A percentile compares a stretch with the other conserved stretches of the same genome.
phyloP scores from a whole-genome alignment of 306 rosid genomes.

The Begonia loranthoides region DNA sequence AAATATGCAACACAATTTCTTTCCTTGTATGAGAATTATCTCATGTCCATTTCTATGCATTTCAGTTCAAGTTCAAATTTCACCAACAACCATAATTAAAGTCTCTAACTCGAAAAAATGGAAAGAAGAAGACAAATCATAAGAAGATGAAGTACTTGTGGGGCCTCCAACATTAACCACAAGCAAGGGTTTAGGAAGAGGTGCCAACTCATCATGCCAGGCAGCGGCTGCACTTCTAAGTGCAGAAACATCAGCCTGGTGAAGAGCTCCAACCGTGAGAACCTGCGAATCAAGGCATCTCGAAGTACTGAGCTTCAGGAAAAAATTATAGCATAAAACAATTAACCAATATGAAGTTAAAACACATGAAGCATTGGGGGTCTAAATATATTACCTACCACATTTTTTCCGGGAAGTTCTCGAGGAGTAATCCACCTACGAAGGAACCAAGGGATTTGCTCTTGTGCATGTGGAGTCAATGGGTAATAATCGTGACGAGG shows the following conservation, averaged over 20 bases:
- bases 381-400: conserved; percentile 34
- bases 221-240: conserved; percentile 61
- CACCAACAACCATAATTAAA: too few relatives aligned
- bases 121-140: conserved; percentile 5
- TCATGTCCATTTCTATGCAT: background rate
- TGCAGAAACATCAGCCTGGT: conserved; percentile 65
- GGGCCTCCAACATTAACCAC: conserved; percentile 88
- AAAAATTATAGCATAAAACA: background rate
- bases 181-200: conserved; percentile 73
- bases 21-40: background rate
- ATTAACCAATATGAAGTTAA: background rate
- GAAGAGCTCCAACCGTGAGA: conserved; percentile 93
- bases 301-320: conserved; percentile 9
- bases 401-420: conserved; percentile 71
- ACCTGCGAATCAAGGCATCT: conserved; percentile 28
- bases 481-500: conserved; percentile 86
- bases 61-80: too few relatives aligned
- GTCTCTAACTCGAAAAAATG: background rate
- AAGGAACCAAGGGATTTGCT: conserved; percentile 67
- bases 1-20: background rate
- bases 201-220: conserved; percentile 64
- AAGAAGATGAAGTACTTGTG: conserved; percentile 32
- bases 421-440: conserved; percentile 75
- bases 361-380: conserved; percentile 8
- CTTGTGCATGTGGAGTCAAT: conserved; percentile 48